Evolutionary conservation across 495 filamentous ascomycete species (phyloP).

Genomic region (Lasiosphaeria miniovina): DNA sequence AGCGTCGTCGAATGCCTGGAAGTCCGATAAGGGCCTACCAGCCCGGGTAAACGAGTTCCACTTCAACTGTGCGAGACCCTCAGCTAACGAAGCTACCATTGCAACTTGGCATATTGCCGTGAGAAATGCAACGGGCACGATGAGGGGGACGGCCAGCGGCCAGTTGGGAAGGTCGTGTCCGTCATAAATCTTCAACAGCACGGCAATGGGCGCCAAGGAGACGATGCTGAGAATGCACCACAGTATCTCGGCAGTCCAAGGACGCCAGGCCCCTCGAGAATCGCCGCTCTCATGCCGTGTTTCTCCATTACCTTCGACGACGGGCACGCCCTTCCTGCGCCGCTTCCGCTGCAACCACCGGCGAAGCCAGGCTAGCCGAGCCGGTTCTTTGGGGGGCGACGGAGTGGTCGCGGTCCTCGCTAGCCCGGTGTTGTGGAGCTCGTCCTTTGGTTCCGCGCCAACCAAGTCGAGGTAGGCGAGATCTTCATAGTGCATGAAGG

Average conservation of each 20-base stretch:
- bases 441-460: conserved; percentile 18
- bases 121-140: conserved; percentile 45
- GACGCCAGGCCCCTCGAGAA: background rate
- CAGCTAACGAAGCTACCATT: conserved; percentile 37
- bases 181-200: conserved; percentile 39
- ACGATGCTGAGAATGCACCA: conserved; percentile 23
- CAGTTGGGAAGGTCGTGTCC: conserved; percentile 39
- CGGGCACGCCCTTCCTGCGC: background rate
- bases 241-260: conserved; percentile 25
- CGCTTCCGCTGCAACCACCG: conserved; percentile 17
- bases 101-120: conserved; percentile 40
- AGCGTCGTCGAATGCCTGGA: conserved; percentile 43
- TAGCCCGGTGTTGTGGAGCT: conserved; percentile 3
- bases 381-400: conserved; percentile 2
- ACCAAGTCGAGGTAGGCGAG: conserved; percentile 13
- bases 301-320: background rate
- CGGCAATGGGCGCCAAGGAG: conserved; percentile 30
- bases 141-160: conserved; percentile 47
- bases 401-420: conserved; percentile 15
- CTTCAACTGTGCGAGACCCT: conserved; percentile 46
- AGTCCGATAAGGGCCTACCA: conserved; percentile 41
- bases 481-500: conserved; percentile 37
- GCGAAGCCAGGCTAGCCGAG: conserved; percentile 6
- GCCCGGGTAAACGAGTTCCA: conserved; percentile 46
- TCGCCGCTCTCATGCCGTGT: background rate